phyloP scores from a whole-genome alignment of 208 protist species.

The Leishmania tropica region DNA sequence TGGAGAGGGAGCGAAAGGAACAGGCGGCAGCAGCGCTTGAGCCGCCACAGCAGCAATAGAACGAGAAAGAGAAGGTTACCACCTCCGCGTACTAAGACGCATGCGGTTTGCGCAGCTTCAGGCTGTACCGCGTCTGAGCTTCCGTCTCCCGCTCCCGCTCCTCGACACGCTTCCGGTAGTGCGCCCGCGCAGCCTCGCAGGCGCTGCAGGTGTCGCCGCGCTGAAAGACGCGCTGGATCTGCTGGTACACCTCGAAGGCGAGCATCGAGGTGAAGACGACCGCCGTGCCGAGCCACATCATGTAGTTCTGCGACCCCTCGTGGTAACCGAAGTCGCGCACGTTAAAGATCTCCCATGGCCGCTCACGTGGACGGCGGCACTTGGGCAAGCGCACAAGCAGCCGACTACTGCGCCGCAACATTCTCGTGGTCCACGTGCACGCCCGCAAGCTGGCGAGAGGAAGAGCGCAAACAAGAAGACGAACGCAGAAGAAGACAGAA shows the following conservation, averaged over 20 bases:
- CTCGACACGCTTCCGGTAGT: conserved; percentile 75
- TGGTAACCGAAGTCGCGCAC: conserved; percentile 85
- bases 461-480: conserved; percentile 1
- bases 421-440: conserved; percentile 8
- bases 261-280: conserved; percentile 39
- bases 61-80: not conserved
- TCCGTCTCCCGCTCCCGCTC: conserved; percentile 64
- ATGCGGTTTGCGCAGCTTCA: conserved; percentile 5
- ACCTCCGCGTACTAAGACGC: not conserved
- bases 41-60: too few species aligned
- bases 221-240: conserved; percentile 54
- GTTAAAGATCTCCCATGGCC: conserved; percentile 91
- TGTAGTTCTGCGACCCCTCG: conserved; percentile 88
- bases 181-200: conserved; percentile 80
- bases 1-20: not conserved
- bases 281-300: conserved; percentile 76
- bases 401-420: conserved; percentile 46
- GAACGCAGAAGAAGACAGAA: not conserved
- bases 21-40: not conserved
- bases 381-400: conserved; percentile 75
- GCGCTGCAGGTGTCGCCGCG: conserved; percentile 85
- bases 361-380: conserved; percentile 76
- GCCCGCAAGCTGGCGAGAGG: conserved; percentile 6
- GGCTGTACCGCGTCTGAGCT: conserved; percentile 11
- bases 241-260: conserved; percentile 75